Base-by-base conservation (phyloP, 2,329 filamentous ascomycete genomes). In the Calonectria pteridis region DNA sequence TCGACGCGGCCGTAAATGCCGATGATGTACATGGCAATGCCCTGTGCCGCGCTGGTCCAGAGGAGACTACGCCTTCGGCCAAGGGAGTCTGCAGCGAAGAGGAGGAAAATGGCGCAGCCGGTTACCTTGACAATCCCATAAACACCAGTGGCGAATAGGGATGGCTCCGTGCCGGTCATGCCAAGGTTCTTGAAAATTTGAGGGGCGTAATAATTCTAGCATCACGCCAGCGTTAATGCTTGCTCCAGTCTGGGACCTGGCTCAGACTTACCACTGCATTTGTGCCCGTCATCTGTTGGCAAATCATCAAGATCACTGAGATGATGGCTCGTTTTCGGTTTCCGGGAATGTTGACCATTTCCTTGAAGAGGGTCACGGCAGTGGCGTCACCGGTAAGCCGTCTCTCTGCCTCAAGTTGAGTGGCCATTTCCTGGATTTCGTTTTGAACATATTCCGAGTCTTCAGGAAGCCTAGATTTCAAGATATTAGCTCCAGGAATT, bases 61-160 rank as follows among this genome's bases (percentile, higher is more conserved):
- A 94, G 85, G 26, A 94, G 85, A 77, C 89, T 87, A 74, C 82
- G 84, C 20, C 92, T 86, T 71, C 93, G 89, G 28, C 93, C 93
- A 1, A 95, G 89, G 2, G 91, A 92, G 81, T 95, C 93, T 73
- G 92, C 92, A 18, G 90, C 89, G 77, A 94, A 92, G 76, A 93
- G 81, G 31, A 95, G 87, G 86, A 94, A 95, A 67, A 87, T 80
- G 6, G 89, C 87, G 80, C 92, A 94, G 49, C 91, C 89, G 13
- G 87, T 84, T 84, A 93, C 91, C 83, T 95, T 95, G 70, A 94
- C 90, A 68, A 94, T 88, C 31, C 93, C 93, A 81, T 94, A 95
- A 76, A 95, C 89, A 50, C 93, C 93, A 0, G 93, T 94, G 6
- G 93, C 93, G 81, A 95, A 94, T 29, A 95, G 89, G 23, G 89